phyloP scores from a whole-genome alignment of 2,329 filamentous ascomycete species.

The Hymenoscyphus albidus region DNA sequence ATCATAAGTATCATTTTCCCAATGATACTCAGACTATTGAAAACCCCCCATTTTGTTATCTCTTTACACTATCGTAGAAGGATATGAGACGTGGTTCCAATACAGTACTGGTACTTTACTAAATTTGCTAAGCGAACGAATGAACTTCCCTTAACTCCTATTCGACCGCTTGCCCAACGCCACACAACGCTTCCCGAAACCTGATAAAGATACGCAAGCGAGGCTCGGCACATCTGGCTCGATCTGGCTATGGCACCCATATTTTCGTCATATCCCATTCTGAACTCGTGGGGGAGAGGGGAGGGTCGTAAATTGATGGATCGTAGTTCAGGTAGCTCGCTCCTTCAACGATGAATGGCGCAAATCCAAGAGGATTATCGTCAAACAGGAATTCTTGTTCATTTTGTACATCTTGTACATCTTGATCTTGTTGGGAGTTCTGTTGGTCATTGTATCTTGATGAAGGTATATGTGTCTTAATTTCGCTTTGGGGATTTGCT shows the following conservation, averaged over 20 bases:
- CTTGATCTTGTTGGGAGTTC: constrained; percentile 11
- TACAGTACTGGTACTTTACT: too few species aligned
- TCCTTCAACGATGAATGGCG: constrained; percentile 16
- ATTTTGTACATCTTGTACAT: constrained; percentile 6
- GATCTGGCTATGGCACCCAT: constrained; percentile 10
- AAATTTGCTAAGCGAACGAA: too few species aligned
- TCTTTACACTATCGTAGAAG: too few species aligned
- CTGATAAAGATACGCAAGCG: neutral
- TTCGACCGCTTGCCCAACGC: neutral
- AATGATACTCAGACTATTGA: too few species aligned
- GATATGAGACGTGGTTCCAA: too few species aligned
- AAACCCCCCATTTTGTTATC: too few species aligned
- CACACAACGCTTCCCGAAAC: neutral
- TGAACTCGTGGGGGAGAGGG: constrained; percentile 11
- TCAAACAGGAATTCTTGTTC: constrained; percentile 6
- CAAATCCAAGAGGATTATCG: constrained; percentile 18
- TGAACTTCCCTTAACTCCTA: too few species aligned
- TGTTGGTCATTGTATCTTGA: constrained; percentile 11
- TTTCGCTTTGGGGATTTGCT: constrained; percentile 8
- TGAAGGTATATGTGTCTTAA: neutral
- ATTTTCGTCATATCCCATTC: constrained; percentile 16
- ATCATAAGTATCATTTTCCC: too few species aligned
- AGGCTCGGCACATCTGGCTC: neutral
- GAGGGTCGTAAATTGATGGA: constrained; percentile 13
- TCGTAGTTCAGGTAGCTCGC: constrained; percentile 14